These are phyloP conservation scores for Lycium barbarum DNA, from an alignment of 257 asterid genomes.

Conservation along the genomic window DNA sequence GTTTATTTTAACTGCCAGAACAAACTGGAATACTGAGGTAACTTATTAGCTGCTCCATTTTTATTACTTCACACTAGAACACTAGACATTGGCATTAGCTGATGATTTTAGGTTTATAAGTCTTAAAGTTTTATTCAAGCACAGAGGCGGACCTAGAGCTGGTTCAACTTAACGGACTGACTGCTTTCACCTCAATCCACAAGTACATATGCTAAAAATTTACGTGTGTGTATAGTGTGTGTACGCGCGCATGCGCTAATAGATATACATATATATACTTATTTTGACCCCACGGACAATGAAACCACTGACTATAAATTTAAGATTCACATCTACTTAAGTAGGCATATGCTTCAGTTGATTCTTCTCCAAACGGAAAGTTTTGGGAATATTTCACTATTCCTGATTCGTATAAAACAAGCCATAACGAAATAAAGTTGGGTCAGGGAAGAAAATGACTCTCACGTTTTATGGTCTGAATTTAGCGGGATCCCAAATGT, in stretches of 20 bases:
- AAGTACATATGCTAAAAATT: too few relatives aligned
- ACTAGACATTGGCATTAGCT: background rate
- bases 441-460: too few relatives aligned
- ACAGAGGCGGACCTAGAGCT: background rate
- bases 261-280: too few relatives aligned
- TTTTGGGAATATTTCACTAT: background rate
- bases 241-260: too few relatives aligned
- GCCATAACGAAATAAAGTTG: background rate
- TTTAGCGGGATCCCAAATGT: background rate
- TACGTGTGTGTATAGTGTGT: background rate
- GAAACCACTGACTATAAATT: background rate
- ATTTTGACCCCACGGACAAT: background rate
- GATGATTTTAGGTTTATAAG: background rate
- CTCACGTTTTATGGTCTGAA: background rate
- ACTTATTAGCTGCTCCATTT: background rate
- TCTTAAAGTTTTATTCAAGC: background rate
- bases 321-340: background rate
- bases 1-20: conserved; percentile 35
- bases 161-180: background rate
- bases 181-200: too few relatives aligned
- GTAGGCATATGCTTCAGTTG: background rate
- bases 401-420: background rate
- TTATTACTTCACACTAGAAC: background rate
- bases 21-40: conserved; percentile 44
- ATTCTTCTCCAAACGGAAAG: background rate